Evolutionary conservation across 2,329 filamentous ascomycete species (phyloP), one percentile per base, ranked within the genome.

Genomic region (Neofusicoccum ribis): DNA sequence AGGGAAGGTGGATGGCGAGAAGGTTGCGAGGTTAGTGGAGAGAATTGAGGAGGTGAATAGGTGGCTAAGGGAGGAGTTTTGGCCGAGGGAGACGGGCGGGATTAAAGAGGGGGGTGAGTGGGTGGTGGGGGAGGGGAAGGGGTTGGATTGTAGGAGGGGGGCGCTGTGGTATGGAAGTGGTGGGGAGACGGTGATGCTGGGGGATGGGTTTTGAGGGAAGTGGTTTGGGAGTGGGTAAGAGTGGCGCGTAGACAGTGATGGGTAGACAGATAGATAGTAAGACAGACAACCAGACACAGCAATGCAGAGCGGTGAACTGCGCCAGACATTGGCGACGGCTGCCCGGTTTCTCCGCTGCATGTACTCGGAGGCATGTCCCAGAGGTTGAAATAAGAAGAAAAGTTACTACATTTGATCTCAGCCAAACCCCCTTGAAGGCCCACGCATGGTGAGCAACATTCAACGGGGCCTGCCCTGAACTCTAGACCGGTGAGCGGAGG

Each of bases 81-180:
- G 92, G 91, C 85, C 87, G 20, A 80, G 77, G 44, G 72, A 73
- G 43, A 76, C 77, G 58, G 27, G 78, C 73, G 52, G 79, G 74
- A 79, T 83, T 64, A 77, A 77, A 34, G 74, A 74, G 1, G 81
- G 82, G 12, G 89, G 90, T 0, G 90, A 95, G 73, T 97, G 94
- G 93, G 80, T 91, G 27, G 88, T 97, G n/a, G 93, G 94, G 0
- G 87, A 96, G 71, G 92, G 94, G 75, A 89, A 83, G 70, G 93
- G 93, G 0, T 78, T 97, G 63, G 91, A 94, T 72, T 88, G 87
- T 66, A 86, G 91, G 50, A 86, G 85, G 68, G 94, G 94, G 0
- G 82, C 84, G 5, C 78, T 97, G 50, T 98, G 93, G 93, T 97
- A 97, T 79, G 94, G 82, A 2, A 68, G 90, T 41, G 91, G 88